Evolutionary conservation across 1,284 basidiomycete genomes (phyloP).

Genomic region (Cryptococcus sp.): DNA sequence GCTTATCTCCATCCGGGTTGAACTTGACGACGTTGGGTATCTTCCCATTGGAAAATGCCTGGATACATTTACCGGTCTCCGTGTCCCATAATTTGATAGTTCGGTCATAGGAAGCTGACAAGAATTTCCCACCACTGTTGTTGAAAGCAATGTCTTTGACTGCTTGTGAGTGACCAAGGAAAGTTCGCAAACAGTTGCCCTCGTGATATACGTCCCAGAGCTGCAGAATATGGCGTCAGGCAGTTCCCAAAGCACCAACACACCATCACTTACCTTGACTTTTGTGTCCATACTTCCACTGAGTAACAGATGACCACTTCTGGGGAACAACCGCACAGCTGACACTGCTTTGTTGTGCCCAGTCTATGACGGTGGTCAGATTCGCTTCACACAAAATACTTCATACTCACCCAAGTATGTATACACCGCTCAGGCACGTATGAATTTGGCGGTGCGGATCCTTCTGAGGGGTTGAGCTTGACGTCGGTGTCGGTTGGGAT

Average conservation of each 20-base stretch:
- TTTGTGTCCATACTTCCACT: constrained; percentile 98
- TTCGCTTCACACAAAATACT: background rate
- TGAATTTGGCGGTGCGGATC: constrained; percentile 81
- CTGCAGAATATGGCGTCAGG: constrained; percentile 53
- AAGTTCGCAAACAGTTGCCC: constrained; percentile 93
- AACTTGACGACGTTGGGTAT: constrained; percentile 93
- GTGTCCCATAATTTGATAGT: constrained; percentile 99
- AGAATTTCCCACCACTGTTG: constrained; percentile 84
- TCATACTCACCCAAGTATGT: constrained; percentile 72
- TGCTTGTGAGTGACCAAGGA: constrained; percentile 94
- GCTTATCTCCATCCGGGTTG: constrained; percentile 94
- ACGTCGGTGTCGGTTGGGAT: constrained; percentile 69
- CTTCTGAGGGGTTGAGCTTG: constrained; percentile 65
- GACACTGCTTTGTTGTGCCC: constrained; percentile 97
- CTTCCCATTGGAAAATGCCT: constrained; percentile 94
- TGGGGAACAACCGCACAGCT: constrained; percentile 87
- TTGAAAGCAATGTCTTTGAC: constrained; percentile 96
- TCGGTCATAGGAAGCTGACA: constrained; percentile 92
- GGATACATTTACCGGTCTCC: constrained; percentile 90
- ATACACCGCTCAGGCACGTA: constrained; percentile 94
- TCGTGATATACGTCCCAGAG: constrained; percentile 98
- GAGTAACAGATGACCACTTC: constrained; percentile 87
- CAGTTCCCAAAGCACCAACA: background rate
- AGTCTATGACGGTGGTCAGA: constrained; percentile 57
- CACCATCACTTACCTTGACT: constrained; percentile 72